phyloP scores from a whole-genome alignment of 495 filamentous ascomycete species.

The Penicillium roqueforti region DNA sequence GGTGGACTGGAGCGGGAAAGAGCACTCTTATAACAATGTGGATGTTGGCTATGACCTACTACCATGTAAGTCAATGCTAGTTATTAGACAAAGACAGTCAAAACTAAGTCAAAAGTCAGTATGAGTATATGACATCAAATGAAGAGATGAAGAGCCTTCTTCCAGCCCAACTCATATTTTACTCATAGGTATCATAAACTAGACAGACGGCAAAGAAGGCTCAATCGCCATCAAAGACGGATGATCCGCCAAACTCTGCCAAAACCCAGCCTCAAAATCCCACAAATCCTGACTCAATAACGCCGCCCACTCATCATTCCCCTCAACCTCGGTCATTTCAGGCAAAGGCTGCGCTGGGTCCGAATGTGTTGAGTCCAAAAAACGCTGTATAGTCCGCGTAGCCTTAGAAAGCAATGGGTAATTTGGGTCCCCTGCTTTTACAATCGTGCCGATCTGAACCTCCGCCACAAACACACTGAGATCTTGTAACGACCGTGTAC shows the following conservation, averaged over 20 bases:
- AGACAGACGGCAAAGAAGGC: constrained; percentile 19
- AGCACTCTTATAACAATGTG: no score
- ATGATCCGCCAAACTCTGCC: constrained; percentile 33
- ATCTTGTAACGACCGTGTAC: constrained; percentile 30
- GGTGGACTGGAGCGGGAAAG: no score
- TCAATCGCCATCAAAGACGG: constrained; percentile 27
- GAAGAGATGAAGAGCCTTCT: background rate
- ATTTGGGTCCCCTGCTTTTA: constrained; percentile 33
- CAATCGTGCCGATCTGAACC: constrained; percentile 33
- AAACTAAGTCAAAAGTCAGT: no score
- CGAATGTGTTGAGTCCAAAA: constrained; percentile 29
- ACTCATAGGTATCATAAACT: constrained; percentile 5
- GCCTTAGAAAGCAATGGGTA: constrained; percentile 31
- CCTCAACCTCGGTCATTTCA: constrained; percentile 13
- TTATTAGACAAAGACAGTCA: no score
- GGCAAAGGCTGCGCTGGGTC: constrained; percentile 8
- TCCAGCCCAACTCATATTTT: background rate
- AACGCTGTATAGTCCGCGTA: constrained; percentile 30
- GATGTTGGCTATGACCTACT: no score
- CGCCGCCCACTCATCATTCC: constrained; percentile 26
- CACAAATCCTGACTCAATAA: constrained; percentile 30
- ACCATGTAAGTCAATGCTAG: no score
- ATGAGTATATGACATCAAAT: background rate
- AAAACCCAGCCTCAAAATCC: constrained; percentile 33
- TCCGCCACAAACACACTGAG: constrained; percentile 39